Conservation (phyloP, 805 yeast genomes). For the Kluyveromyces lactis region DNA sequence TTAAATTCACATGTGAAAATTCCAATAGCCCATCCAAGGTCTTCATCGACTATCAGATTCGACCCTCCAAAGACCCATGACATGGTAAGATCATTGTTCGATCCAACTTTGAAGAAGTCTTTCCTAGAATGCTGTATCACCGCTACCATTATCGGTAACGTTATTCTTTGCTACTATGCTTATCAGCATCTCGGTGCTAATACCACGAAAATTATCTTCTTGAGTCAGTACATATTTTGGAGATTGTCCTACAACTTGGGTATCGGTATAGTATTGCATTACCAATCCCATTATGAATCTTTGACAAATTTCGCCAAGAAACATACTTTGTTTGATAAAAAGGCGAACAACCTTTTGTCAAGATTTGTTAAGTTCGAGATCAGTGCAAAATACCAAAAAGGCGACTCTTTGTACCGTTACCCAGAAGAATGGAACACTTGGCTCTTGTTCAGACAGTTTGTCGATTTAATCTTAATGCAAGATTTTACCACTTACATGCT, state of each 20-base stretch:
- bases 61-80: slow-evolving; percentile 55
- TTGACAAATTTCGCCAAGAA: slow-evolving; percentile 46
- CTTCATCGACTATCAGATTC: slow-evolving; percentile 13
- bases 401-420: slow-evolving; percentile 30
- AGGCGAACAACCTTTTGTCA: slow-evolving; percentile 30
- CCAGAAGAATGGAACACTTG: slow-evolving; percentile 80
- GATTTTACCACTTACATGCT: slow-evolving; percentile 72
- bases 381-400: slow-evolving; percentile 36
- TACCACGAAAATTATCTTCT: slow-evolving; percentile 32
- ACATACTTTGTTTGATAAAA: slow-evolving; percentile 36
- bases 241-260: slow-evolving; percentile 69
- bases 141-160: slow-evolving; percentile 31
- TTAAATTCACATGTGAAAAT: background rate
- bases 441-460: slow-evolving; percentile 70
- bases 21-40: slow-evolving; percentile 3
- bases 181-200: slow-evolving; percentile 14
- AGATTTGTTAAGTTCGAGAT: slow-evolving; percentile 39
- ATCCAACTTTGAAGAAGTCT: slow-evolving; percentile 65
- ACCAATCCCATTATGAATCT: slow-evolving; percentile 52
- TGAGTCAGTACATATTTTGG: slow-evolving; percentile 62
- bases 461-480: slow-evolving; percentile 76
- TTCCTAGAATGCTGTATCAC: slow-evolving; percentile 56
- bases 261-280: slow-evolving; percentile 59
- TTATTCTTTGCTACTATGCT: slow-evolving; percentile 26
- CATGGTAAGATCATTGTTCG: slow-evolving; percentile 74